Evolutionary conservation across 306 rosid species (phyloP).

Genomic region (Rosa lucieae): DNA sequence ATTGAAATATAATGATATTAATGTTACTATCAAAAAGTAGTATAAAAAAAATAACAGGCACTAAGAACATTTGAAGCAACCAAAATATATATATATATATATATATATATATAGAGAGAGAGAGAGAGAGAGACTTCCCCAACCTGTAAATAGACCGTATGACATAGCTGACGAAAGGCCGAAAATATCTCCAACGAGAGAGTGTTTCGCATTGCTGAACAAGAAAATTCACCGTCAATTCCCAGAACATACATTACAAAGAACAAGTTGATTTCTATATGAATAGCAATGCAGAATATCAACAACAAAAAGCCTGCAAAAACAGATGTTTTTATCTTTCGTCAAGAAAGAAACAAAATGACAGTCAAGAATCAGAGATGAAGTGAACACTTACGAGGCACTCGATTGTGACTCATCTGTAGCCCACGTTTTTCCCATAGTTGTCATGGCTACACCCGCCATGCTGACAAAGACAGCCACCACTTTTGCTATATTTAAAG

Average conservation of each 20-base stretch:
- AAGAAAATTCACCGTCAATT: slow-evolving; percentile 52
- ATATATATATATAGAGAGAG: neutral
- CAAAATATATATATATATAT: no score
- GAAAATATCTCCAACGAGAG: slow-evolving; percentile 80
- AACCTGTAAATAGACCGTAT: slow-evolving; percentile 91
- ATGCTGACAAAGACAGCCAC: slow-evolving; percentile 92
- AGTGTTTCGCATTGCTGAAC: slow-evolving; percentile 72
- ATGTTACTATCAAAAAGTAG: slow-evolving; percentile 12
- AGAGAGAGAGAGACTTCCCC: slow-evolving; percentile 22
- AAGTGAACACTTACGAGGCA: slow-evolving; percentile 49
- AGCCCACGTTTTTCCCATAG: slow-evolving; percentile 97
- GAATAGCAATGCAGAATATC: neutral
- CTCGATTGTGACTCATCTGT: slow-evolving; percentile 58
- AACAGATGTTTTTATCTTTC: neutral
- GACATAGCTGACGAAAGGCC: slow-evolving; percentile 94
- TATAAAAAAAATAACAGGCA: neutral
- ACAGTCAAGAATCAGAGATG: slow-evolving; percentile 16
- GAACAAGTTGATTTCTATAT: slow-evolving; percentile 28
- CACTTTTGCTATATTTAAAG: slow-evolving; percentile 73
- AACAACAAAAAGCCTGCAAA: neutral
- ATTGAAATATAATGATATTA: slow-evolving; percentile 18
- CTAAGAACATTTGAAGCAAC: slow-evolving; percentile 5
- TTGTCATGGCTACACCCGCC: slow-evolving; percentile 95
- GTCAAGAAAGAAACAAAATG: slow-evolving; percentile 4
- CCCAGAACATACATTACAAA: slow-evolving; percentile 35